phyloP scores from a whole-genome alignment of 495 filamentous ascomycete genomes.

The Talaromyces liani region DNA sequence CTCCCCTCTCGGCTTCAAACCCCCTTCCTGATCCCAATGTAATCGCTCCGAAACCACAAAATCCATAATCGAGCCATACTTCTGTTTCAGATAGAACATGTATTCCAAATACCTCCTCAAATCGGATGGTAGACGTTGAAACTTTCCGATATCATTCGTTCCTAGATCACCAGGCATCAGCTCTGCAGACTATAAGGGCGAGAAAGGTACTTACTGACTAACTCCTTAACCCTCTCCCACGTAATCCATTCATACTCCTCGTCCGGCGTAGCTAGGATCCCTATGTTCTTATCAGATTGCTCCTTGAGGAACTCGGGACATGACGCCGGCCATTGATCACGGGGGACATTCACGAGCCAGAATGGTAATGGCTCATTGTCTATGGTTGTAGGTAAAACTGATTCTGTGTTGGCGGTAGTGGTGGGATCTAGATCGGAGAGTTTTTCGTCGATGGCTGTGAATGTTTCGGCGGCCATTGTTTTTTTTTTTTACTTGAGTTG shows the following conservation, averaged over 20 bases:
- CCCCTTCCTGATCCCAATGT: constrained; percentile 47
- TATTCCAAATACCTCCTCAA: constrained; percentile 65
- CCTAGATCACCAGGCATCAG: constrained; percentile 9
- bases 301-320: constrained; percentile 64
- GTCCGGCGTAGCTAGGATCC: constrained; percentile 62
- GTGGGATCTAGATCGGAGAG: constrained; percentile 13
- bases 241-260: constrained; percentile 43
- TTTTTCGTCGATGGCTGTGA: constrained; percentile 20
- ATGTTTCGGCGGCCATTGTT: constrained; percentile 14
- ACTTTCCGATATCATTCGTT: constrained; percentile 61
- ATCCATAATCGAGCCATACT: constrained; percentile 65
- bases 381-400: constrained; percentile 6
- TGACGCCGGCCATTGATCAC: constrained; percentile 44
- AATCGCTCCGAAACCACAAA: constrained; percentile 64
- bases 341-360: constrained; percentile 75
- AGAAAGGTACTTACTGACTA: constrained; percentile 20
- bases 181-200: too few species aligned
- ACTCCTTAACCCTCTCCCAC: constrained; percentile 57
- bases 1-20: constrained; percentile 34
- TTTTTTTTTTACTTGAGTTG: neutral
- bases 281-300: constrained; percentile 35
- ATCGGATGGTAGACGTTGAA: constrained; percentile 67
- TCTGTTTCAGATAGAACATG: constrained; percentile 49
- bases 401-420: constrained; percentile 9
- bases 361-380: constrained; percentile 47